A percentile compares a stretch with the other conserved stretches of the same genome.
phyloP scores from a whole-genome alignment of 441 rosid species.

The Biscutella laevigata region DNA sequence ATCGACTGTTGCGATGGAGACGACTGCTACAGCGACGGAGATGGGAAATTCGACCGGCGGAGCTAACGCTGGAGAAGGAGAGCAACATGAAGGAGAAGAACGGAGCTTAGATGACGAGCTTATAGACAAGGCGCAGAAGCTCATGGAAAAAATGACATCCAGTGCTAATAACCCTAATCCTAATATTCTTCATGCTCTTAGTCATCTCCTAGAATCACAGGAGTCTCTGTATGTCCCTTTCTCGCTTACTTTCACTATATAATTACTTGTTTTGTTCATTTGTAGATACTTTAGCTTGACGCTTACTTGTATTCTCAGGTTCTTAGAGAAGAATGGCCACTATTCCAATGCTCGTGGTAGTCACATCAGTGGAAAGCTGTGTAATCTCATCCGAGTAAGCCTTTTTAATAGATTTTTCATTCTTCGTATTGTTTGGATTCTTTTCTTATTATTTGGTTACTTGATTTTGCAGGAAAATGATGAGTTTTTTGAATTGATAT shows the following conservation, averaged over 20 bases:
- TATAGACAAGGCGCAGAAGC: slow-evolving; percentile 60
- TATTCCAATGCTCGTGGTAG: slow-evolving; percentile 57
- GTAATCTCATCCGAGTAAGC: too few species aligned
- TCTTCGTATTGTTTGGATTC: slow-evolving; percentile 11
- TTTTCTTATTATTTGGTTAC: slow-evolving; percentile 14
- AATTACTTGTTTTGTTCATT: neutral
- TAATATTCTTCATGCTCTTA: slow-evolving; percentile 60
- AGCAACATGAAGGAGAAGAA: slow-evolving; percentile 33
- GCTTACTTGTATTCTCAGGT: slow-evolving; percentile 33
- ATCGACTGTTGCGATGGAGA: slow-evolving; percentile 5
- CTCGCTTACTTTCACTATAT: neutral
- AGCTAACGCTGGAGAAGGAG: slow-evolving; percentile 16
- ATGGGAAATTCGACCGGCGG: slow-evolving; percentile 8
- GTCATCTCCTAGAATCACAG: slow-evolving; percentile 68
- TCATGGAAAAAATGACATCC: slow-evolving; percentile 74
- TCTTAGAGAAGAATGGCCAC: slow-evolving; percentile 45
- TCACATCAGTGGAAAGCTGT: slow-evolving; percentile 64
- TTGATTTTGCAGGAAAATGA: slow-evolving; percentile 67
- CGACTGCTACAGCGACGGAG: neutral
- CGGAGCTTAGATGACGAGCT: slow-evolving; percentile 56
- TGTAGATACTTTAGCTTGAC: slow-evolving; percentile 5
- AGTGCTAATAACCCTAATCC: slow-evolving; percentile 76
- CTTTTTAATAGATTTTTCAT: too few species aligned
- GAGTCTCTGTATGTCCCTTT: slow-evolving; percentile 46
- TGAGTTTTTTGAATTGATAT: slow-evolving; percentile 88